phyloP scores from a whole-genome alignment of 345 rosid species.

The Abelmoschus esculentus region DNA sequence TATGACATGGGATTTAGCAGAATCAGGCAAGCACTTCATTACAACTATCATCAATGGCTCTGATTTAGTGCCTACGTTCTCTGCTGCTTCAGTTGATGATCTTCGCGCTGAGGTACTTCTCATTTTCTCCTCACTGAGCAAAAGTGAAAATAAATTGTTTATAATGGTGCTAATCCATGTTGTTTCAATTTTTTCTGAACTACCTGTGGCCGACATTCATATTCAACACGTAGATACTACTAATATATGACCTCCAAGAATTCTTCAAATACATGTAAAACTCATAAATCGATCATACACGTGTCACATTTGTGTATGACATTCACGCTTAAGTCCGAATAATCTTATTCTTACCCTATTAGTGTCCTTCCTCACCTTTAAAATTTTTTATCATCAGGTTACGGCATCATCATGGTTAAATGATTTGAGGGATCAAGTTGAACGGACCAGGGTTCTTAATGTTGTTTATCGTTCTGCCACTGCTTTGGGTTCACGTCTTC shows the following conservation, averaged over 20 bases:
- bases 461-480: slow-evolving; percentile 91
- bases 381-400: slow-evolving; percentile 42
- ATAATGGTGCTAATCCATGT: neutral
- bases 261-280: neutral
- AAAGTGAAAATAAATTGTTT: neutral
- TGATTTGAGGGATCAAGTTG: slow-evolving; percentile 91
- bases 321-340: neutral
- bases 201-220: neutral
- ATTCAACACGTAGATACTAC: neutral
- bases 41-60: slow-evolving; percentile 82
- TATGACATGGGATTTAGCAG: slow-evolving; percentile 99
- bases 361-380: slow-evolving; percentile 2
- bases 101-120: slow-evolving; percentile 78
- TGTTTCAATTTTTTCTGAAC: neutral
- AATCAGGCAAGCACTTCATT: slow-evolving; percentile 89
- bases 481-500: slow-evolving; percentile 87
- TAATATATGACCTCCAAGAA: neutral
- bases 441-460: slow-evolving; percentile 74
- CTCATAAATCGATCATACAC: neutral
- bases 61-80: slow-evolving; percentile 91
- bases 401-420: slow-evolving; percentile 91
- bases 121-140: slow-evolving; percentile 5
- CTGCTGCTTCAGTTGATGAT: slow-evolving; percentile 83
- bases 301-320: neutral
- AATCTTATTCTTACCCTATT: neutral